Evolutionary conservation across 2,329 filamentous ascomycete species (phyloP), one percentile per base, ranked within the genome.

Genomic region (Fusarium austroafricanum): DNA sequence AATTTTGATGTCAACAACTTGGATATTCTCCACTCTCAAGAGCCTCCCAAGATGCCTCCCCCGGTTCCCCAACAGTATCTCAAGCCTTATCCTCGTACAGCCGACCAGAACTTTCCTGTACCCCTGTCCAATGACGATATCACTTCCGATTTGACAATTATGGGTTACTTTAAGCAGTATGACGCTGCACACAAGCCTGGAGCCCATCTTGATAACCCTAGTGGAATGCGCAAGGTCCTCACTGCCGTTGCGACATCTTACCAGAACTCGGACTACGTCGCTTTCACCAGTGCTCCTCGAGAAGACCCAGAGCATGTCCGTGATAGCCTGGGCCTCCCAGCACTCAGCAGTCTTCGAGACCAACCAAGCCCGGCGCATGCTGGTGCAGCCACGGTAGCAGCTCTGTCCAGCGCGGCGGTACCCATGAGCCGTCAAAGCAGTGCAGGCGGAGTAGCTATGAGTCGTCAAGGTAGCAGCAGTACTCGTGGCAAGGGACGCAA

Each of bases 1-100:
- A 89, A 86, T 69, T 86, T 89, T 65, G 86, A 88, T 71, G 79
- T 86, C 1, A 81, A 83, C 45, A 89, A 88, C 71, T 80, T 90
- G 42, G 85, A 88, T 65, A 82, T 86, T 61, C 80, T 88, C 67
- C 80, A 84, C 43, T 80, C 81, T 5, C 82, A 84, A 31, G 86
- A 88, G 72, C 85, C 79, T 10, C 81, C 87, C 50, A 88, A 86
- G 78, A 83, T 89, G 75, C 87, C 87, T 11, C 84, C 86, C 1
- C 80, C 84, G 10, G 83, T 87, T 39, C 85, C 86, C 39, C 83
- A 83, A 53, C 86, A 86, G 53, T 89, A 89, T 66, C 84, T 86
- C 61, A 88, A 88, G 79, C 83, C 84, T 15, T 86, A 87, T 61
- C 81, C 83, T 43, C 81, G 84, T 59, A 81, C 83, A 45, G 79